Conservation (phyloP, 2,329 filamentous ascomycete genomes). For the Botrytis elliptica region DNA sequence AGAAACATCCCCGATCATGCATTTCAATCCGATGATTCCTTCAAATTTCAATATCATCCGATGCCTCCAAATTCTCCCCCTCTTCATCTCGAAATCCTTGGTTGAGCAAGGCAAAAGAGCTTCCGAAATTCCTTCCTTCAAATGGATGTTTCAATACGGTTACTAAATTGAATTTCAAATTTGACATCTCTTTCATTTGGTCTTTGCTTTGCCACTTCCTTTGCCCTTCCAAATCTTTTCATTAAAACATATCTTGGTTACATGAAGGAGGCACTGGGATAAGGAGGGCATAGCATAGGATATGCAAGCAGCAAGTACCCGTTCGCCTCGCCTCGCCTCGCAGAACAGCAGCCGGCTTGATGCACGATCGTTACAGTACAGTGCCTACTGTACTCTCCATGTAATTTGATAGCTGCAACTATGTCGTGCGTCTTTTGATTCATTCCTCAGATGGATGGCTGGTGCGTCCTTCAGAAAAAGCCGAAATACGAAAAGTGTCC, state of each 20-base stretch:
- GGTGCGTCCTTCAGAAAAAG: slow-evolving; percentile 11
- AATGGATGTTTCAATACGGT: background rate
- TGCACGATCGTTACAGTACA: slow-evolving; percentile 20
- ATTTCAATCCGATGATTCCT: slow-evolving; percentile 16
- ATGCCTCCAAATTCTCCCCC: background rate
- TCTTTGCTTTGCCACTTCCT: background rate
- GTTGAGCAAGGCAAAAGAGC: background rate
- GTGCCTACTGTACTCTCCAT: slow-evolving; percentile 17
- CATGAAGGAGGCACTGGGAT: background rate
- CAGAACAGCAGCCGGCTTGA: slow-evolving; percentile 17
- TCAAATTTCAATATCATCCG: slow-evolving; percentile 16
- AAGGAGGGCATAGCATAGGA: slow-evolving; percentile 14
- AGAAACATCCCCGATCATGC: slow-evolving; percentile 14
- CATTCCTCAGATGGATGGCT: slow-evolving; percentile 16
- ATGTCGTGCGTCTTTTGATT: slow-evolving; percentile 19
- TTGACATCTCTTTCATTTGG: background rate
- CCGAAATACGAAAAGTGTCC: slow-evolving; percentile 15
- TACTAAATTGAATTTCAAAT: background rate
- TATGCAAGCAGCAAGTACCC: slow-evolving; percentile 20
- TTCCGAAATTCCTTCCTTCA: background rate
- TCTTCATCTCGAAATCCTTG: slow-evolving; percentile 4
- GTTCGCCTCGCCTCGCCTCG: slow-evolving; percentile 17
- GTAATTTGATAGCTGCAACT: slow-evolving; percentile 18
- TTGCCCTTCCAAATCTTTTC: background rate
- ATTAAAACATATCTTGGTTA: background rate